Evolutionary conservation across 805 yeast genomes (phyloP).

Genomic region (Candida arabinofermentans): DNA sequence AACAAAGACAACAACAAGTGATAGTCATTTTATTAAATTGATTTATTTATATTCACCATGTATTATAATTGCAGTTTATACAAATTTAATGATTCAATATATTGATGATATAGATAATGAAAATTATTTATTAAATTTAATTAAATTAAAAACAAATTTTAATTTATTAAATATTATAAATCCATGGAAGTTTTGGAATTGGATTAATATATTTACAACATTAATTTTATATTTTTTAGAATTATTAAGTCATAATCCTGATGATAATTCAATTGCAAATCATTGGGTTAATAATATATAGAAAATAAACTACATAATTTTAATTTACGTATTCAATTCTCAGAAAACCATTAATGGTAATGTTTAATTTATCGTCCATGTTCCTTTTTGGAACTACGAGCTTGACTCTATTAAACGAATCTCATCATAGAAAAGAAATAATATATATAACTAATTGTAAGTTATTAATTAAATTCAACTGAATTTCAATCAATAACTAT

Average conservation of each 20-base stretch:
- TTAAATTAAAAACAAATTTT: slow-evolving; percentile 20
- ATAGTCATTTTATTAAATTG: slow-evolving; percentile 40
- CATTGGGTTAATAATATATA: slow-evolving; percentile 22
- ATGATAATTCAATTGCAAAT: slow-evolving; percentile 31
- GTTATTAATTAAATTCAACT: not conserved
- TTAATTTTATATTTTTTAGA: slow-evolving; percentile 78
- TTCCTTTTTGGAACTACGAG: slow-evolving; percentile 56
- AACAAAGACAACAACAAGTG: slow-evolving; percentile 9
- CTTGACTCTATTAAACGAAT: slow-evolving; percentile 80
- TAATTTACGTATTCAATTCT: slow-evolving; percentile 5
- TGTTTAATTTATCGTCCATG: slow-evolving; percentile 50
- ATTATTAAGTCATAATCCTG: slow-evolving; percentile 41
- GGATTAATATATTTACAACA: slow-evolving; percentile 86
- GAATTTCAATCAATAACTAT: not conserved
- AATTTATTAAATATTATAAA: slow-evolving; percentile 32
- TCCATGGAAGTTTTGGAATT: slow-evolving; percentile 97
- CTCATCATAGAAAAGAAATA: slow-evolving; percentile 54
- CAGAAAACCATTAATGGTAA: slow-evolving; percentile 19
- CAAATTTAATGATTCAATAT: slow-evolving; percentile 89
- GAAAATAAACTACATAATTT: slow-evolving; percentile 2
- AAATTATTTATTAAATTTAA: slow-evolving; percentile 32
- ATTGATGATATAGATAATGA: slow-evolving; percentile 69
- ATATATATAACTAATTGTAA: not conserved
- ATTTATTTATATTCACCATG: slow-evolving; percentile 91
- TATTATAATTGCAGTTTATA: slow-evolving; percentile 89